These are phyloP conservation scores for Huntiella omanensis DNA, from an alignment of 2,329 filamentous ascomycete genomes.

Conservation along the genomic window DNA sequence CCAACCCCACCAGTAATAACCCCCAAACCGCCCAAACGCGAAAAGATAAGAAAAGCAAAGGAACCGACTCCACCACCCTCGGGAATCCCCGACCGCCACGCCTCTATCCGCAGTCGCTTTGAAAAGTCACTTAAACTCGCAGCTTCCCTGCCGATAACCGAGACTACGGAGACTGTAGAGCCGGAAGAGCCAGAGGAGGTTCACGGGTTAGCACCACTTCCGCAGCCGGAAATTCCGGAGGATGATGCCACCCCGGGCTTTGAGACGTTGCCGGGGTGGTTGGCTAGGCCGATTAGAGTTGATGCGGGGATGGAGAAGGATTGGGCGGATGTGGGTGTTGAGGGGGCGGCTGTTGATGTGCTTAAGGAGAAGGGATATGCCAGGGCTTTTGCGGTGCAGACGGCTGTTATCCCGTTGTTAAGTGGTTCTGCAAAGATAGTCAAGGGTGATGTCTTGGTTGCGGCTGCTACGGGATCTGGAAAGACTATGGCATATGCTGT, in stretches of 20 bases:
- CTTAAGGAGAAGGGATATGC: slow-evolving; percentile 39
- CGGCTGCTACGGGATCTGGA: slow-evolving; percentile 84
- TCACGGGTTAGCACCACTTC: slow-evolving; percentile 62
- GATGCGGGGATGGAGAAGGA: slow-evolving; percentile 37
- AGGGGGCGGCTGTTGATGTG: slow-evolving; percentile 36
- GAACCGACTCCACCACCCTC: background rate
- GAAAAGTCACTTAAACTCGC: slow-evolving; percentile 17
- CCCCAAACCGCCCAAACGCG: background rate
- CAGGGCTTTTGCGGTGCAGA: slow-evolving; percentile 26
- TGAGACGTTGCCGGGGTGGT: slow-evolving; percentile 64
- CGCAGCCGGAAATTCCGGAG: slow-evolving; percentile 50
- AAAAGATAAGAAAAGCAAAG: slow-evolving; percentile 2
- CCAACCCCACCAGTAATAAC: background rate
- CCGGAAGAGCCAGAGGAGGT: slow-evolving; percentile 23
- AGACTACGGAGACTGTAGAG: slow-evolving; percentile 14
- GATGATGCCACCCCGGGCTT: slow-evolving; percentile 39
- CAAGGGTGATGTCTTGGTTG: slow-evolving; percentile 67
- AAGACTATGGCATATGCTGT: slow-evolving; percentile 87
- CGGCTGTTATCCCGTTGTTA: slow-evolving; percentile 52
- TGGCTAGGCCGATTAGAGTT: slow-evolving; percentile 55
- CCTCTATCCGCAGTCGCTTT: slow-evolving; percentile 15
- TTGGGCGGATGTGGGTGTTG: slow-evolving; percentile 47
- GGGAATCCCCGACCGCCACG: slow-evolving; percentile 10
- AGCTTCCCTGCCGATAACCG: slow-evolving; percentile 19
- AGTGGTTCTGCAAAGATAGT: slow-evolving; percentile 43